phyloP scores from a whole-genome alignment of 2,329 filamentous ascomycete species.

The Rutstroemia sp. region DNA sequence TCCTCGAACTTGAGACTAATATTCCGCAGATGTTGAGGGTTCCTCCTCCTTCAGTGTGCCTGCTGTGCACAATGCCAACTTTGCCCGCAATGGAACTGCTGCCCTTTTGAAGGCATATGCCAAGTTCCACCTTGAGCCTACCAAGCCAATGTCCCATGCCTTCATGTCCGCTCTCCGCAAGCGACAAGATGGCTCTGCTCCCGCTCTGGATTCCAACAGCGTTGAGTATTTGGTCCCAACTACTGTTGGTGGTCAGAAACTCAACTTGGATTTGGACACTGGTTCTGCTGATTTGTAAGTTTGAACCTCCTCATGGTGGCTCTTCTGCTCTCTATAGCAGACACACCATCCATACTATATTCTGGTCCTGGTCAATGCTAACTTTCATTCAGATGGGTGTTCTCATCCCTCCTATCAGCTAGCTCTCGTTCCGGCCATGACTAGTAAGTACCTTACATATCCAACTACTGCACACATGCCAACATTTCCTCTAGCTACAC shows the following conservation, averaged over 20 bases:
- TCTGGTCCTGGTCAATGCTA: background rate
- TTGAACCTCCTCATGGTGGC: background rate
- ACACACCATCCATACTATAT: background rate
- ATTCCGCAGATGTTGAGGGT: background rate
- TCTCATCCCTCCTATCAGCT: constrained; percentile 21
- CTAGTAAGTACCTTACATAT: background rate
- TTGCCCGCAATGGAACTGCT: constrained; percentile 26
- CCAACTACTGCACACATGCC: background rate
- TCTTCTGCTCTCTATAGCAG: background rate
- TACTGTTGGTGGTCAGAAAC: constrained; percentile 23
- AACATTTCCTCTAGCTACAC: constrained; percentile 13
- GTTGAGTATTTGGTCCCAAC: constrained; percentile 25
- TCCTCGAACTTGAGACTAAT: background rate
- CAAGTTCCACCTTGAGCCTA: constrained; percentile 25
- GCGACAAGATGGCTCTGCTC: constrained; percentile 25
- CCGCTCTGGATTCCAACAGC: constrained; percentile 17
- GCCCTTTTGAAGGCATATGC: constrained; percentile 28
- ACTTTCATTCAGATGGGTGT: constrained; percentile 21
- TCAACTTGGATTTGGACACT: constrained; percentile 29
- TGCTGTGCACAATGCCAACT: constrained; percentile 24
- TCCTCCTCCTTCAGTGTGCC: constrained; percentile 18
- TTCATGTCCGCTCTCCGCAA: constrained; percentile 21
- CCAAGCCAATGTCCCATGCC: constrained; percentile 17
- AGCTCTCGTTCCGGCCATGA: constrained; percentile 6
- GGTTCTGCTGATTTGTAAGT: constrained; percentile 28